Conservation (phyloP, 345 rosid species). For the Pugionium cornutum region DNA sequence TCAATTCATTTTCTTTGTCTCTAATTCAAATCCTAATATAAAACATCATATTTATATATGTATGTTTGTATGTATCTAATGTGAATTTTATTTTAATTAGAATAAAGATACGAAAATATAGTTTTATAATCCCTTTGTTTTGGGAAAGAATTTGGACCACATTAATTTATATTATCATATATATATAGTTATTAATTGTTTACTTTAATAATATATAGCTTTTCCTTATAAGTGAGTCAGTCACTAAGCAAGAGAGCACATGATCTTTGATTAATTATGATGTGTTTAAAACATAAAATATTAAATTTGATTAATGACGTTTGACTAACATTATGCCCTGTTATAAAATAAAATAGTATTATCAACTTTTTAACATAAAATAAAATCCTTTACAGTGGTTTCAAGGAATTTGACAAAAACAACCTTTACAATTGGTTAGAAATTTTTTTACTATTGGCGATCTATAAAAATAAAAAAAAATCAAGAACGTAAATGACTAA, state of each 20-base stretch:
- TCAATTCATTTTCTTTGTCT: constrained; percentile 35
- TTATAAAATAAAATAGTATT: not conserved
- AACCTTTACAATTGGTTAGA: too few relatives aligned
- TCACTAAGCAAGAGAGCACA: constrained; percentile 30
- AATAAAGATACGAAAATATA: constrained; percentile 1
- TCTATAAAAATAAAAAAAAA: too few relatives aligned
- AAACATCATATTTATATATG: not conserved
- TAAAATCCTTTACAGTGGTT: too few relatives aligned
- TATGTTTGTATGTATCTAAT: not conserved
- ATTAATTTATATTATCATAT: constrained; percentile 25
- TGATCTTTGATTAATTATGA: constrained; percentile 30
- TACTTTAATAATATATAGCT: constrained; percentile 18
- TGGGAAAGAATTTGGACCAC: constrained; percentile 32
- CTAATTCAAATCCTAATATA: constrained; percentile 25
- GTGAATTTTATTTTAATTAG: not conserved
- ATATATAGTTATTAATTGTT: not conserved
- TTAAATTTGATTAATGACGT: not conserved
- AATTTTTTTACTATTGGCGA: too few relatives aligned
- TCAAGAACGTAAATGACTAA: too few relatives aligned
- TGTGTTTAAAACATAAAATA: constrained; percentile 15
- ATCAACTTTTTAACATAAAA: not conserved
- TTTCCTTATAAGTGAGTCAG: not conserved
- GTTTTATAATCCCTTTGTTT: constrained; percentile 26
- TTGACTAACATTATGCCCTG: not conserved
- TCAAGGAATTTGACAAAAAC: too few relatives aligned